Conservation (phyloP, 768 basidiomycete genomes). For the Boletellus sp. region DNA sequence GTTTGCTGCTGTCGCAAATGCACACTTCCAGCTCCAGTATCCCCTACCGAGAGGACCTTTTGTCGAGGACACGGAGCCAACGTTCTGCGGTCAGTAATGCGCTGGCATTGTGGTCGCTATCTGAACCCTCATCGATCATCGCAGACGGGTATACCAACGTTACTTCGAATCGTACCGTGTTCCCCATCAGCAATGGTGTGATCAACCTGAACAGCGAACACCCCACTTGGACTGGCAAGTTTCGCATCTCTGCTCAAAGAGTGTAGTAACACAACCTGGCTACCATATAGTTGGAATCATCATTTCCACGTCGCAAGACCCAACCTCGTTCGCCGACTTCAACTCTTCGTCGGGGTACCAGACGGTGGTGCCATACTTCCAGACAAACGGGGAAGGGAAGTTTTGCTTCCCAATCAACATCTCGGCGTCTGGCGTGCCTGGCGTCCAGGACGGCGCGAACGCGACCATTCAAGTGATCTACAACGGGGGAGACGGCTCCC, state of each 20-base stretch:
- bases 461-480: conserved; percentile 70
- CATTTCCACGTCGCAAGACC: conserved; percentile 54
- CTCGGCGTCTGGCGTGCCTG: conserved; percentile 42
- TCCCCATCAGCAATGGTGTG: conserved; percentile 63
- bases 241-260: neutral
- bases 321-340: conserved; percentile 65
- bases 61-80: conserved; percentile 51
- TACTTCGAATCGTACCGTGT: conserved; percentile 56
- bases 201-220: conserved; percentile 33
- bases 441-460: conserved; percentile 59
- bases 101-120: neutral
- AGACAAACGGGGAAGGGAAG: conserved; percentile 51
- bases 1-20: conserved; percentile 39
- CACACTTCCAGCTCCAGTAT: conserved; percentile 80
- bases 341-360: conserved; percentile 36
- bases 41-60: conserved; percentile 72
- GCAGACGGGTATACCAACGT: conserved; percentile 50
- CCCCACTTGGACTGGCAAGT: neutral
- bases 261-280: neutral
- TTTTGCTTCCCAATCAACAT: conserved; percentile 71
- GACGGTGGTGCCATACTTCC: conserved; percentile 45
- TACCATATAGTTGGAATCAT: conserved; percentile 44
- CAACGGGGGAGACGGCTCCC: conserved; percentile 64
- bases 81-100: conserved; percentile 59
- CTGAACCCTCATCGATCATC: neutral